phyloP scores from a whole-genome alignment of 164 flowering plant species.

The Piper betle region DNA sequence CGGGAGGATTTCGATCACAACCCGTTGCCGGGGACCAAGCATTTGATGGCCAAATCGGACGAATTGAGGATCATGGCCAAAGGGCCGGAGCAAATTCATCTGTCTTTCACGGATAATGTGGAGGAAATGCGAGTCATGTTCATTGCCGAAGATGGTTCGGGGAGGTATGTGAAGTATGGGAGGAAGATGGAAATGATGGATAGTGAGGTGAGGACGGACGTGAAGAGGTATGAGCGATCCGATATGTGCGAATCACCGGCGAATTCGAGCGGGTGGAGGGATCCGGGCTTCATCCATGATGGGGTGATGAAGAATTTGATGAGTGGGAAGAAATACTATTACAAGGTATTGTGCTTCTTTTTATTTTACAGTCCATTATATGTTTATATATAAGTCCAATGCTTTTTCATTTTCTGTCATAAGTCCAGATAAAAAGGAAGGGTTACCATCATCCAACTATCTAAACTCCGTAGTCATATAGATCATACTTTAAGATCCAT shows the following conservation, averaged over 20 bases:
- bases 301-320: constrained; percentile 60
- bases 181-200: constrained; percentile 20
- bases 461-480: too few species aligned
- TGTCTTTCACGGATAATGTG: constrained; percentile 46
- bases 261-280: constrained; percentile 85
- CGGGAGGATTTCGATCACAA: constrained; percentile 59
- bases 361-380: too few species aligned
- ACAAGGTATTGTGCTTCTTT: constrained; percentile 34
- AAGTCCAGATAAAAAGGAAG: too few species aligned
- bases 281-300: constrained; percentile 80
- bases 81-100: constrained; percentile 83
- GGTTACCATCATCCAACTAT: too few species aligned
- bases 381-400: too few species aligned
- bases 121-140: constrained; percentile 94
- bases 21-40: constrained; percentile 70
- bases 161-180: constrained; percentile 56
- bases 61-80: constrained; percentile 31
- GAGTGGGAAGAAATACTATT: constrained; percentile 58
- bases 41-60: constrained; percentile 36
- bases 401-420: too few species aligned
- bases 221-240: constrained; percentile 65
- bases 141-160: constrained; percentile 41
- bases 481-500: too few species aligned
- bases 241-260: constrained; percentile 90
- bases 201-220: constrained; percentile 29